phyloP scores from a whole-genome alignment of 768 basidiomycete species.

The Boletus speciosus region DNA sequence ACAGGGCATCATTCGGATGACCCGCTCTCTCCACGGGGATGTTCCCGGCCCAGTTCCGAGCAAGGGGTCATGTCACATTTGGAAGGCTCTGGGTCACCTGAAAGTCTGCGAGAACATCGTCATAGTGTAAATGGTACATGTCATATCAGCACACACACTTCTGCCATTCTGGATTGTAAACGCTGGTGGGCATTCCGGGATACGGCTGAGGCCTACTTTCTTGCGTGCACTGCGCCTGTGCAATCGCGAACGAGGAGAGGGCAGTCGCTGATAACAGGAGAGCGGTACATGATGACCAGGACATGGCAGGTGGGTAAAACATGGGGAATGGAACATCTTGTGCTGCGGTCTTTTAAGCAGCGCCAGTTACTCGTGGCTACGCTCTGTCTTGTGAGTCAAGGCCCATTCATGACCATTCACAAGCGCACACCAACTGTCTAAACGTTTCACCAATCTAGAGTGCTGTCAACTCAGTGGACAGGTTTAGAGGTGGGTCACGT shows the following conservation, averaged over 20 bases:
- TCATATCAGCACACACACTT: conserved; percentile 40
- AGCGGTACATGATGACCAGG: background rate
- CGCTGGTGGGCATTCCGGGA: conserved; percentile 41
- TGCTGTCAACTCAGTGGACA: too few relatives aligned
- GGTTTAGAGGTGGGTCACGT: too few relatives aligned
- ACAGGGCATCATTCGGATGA: conserved; percentile 63
- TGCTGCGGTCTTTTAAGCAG: too few relatives aligned
- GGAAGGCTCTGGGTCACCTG: conserved; percentile 52
- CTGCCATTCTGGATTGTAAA: conserved; percentile 58
- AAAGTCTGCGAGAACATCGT: conserved; percentile 44
- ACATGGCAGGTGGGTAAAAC: background rate
- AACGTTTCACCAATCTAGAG: too few relatives aligned
- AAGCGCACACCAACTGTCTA: too few relatives aligned
- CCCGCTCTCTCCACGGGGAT: conserved; percentile 54
- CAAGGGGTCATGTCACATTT: conserved; percentile 49
- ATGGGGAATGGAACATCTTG: background rate
- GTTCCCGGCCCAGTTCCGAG: conserved; percentile 59
- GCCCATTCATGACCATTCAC: too few relatives aligned
- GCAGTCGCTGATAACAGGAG: background rate
- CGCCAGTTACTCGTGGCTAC: too few relatives aligned
- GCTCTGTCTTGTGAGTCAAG: too few relatives aligned
- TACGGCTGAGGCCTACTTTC: conserved; percentile 38
- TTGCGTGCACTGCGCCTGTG: background rate
- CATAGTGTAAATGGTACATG: background rate
- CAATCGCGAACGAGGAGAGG: background rate